These are phyloP conservation scores for Globisporangium parvum DNA, from an alignment of 352 stramenopile species.

Conservation along the genomic window DNA sequence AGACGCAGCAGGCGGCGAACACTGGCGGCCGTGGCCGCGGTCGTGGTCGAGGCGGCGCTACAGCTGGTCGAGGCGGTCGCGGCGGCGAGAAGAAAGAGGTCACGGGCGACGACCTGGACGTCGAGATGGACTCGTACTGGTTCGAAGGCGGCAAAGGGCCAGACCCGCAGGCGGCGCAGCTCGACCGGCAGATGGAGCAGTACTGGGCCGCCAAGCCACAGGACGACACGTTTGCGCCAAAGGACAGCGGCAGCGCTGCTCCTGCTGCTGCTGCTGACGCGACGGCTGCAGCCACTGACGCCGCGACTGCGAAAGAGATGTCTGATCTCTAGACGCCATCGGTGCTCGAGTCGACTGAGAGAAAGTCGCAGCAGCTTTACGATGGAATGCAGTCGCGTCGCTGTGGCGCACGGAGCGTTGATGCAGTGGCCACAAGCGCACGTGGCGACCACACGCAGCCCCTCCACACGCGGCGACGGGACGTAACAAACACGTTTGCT, in stretches of 20 bases:
- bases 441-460: too few species aligned
- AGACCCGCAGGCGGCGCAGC: slow-evolving; percentile 66
- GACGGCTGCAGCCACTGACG: not conserved
- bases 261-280: not conserved
- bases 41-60: slow-evolving; percentile 12
- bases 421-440: too few species aligned
- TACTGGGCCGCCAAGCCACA: slow-evolving; percentile 86
- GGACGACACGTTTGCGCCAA: slow-evolving; percentile 10
- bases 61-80: slow-evolving; percentile 24
- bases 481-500: slow-evolving; percentile 13
- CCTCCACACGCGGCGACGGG: not conserved
- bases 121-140: slow-evolving; percentile 89
- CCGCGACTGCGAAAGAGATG: slow-evolving; percentile 1
- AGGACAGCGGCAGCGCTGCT: not conserved
- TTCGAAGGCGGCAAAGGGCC: slow-evolving; percentile 83
- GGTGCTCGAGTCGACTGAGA: not conserved
- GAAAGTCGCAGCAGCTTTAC: too few species aligned
- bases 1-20: not conserved
- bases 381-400: too few species aligned
- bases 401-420: too few species aligned
- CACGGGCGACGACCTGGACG: slow-evolving; percentile 74
- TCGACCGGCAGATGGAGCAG: slow-evolving; percentile 86
- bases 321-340: slow-evolving; percentile 4
- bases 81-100: slow-evolving; percentile 37
- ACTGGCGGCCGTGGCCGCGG: slow-evolving; percentile 18